Evolutionary conservation across 345 rosid genomes (phyloP).

Genomic region (Iberis pinnata): DNA sequence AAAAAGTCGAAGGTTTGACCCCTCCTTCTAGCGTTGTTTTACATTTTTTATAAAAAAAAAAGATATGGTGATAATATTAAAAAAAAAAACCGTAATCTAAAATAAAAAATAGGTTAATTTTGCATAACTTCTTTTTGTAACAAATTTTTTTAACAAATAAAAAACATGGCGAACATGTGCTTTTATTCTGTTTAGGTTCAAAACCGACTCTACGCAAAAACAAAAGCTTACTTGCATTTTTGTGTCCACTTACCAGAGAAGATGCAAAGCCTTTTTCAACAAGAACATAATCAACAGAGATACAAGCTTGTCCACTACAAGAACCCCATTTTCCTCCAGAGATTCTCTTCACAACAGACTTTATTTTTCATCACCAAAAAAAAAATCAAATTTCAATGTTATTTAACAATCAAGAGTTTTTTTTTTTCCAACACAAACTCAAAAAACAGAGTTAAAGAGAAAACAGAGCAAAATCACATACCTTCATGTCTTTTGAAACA

Average conservation of each 20-base stretch:
- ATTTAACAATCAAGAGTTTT: slow-evolving; percentile 2
- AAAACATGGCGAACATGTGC: no score
- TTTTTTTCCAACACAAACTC: slow-evolving; percentile 1
- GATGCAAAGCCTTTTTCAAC: slow-evolving; percentile 50
- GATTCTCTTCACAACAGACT: slow-evolving; percentile 53
- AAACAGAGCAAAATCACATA: slow-evolving; percentile 23
- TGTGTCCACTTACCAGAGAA: slow-evolving; percentile 40
- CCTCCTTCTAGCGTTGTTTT: no score
- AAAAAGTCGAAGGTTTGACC: no score
- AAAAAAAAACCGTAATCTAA: no score
- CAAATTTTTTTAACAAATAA: no score
- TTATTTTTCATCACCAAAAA: slow-evolving; percentile 29
- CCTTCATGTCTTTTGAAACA: slow-evolving; percentile 46
- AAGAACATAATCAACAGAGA: slow-evolving; percentile 61
- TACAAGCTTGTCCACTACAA: slow-evolving; percentile 78
- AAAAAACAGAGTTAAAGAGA: neutral
- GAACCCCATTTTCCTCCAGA: slow-evolving; percentile 81
- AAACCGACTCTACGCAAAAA: no score
- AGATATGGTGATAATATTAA: no score
- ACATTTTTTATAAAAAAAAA: no score
- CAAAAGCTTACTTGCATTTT: no score
- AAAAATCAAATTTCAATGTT: neutral
- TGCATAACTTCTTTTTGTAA: no score
- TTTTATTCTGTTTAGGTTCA: no score
- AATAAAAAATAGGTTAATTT: no score